These are phyloP conservation scores for Dioszegia aurantiaca DNA, from an alignment of 768 basidiomycete genomes.

Conservation along the genomic window DNA sequence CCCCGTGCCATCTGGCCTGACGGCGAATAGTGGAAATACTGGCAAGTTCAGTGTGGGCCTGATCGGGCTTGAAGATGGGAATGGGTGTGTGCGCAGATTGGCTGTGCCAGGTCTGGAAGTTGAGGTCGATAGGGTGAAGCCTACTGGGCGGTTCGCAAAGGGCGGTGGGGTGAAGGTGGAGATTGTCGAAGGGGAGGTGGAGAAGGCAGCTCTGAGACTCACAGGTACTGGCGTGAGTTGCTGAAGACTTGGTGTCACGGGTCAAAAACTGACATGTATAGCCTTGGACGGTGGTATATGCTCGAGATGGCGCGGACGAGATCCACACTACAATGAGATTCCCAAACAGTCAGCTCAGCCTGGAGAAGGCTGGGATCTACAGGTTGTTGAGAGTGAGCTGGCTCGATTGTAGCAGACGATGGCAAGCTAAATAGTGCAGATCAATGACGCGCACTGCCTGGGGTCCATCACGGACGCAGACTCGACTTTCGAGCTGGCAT, in stretches of 20 bases:
- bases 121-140: conserved; percentile 79
- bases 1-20: conserved; percentile 34
- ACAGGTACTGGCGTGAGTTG: conserved; percentile 80
- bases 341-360: conserved; percentile 69
- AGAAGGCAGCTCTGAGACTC: conserved; percentile 73
- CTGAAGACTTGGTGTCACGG: background rate
- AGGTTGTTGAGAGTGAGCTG: conserved; percentile 65
- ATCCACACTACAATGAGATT: conserved; percentile 57
- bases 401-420: background rate
- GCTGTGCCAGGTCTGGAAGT: conserved; percentile 75
- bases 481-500: conserved; percentile 68
- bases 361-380: conserved; percentile 73
- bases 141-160: conserved; percentile 82
- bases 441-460: conserved; percentile 79
- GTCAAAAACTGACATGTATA: conserved; percentile 48
- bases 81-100: conserved; percentile 75
- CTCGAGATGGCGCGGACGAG: conserved; percentile 56
- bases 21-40: conserved; percentile 27
- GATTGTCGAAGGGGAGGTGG: conserved; percentile 70
- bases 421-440: conserved; percentile 54
- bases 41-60: conserved; percentile 40
- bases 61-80: conserved; percentile 83
- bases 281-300: conserved; percentile 84
- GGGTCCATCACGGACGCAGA: conserved; percentile 66
- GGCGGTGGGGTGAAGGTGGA: conserved; percentile 57